These are phyloP conservation scores for Pseudocercospora pini-densiflorae DNA, from an alignment of 2,329 filamentous ascomycete species.

Conservation along the genomic window DNA sequence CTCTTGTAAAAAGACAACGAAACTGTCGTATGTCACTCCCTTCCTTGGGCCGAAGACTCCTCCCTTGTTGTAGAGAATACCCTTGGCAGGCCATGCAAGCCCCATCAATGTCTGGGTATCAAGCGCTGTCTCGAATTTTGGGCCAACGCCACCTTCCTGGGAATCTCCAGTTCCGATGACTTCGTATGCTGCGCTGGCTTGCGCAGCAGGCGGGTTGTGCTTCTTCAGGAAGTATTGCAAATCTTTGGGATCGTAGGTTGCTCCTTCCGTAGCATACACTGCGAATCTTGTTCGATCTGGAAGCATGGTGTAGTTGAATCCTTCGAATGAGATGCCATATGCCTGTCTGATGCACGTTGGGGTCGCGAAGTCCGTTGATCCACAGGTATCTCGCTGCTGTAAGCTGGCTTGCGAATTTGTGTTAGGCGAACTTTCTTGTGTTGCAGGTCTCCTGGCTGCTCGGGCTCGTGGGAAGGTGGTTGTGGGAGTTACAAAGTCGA, in stretches of 20 bases:
- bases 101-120: conserved; percentile 30
- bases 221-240: conserved; percentile 26
- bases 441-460: neutral
- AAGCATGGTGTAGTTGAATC: conserved; percentile 26
- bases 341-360: conserved; percentile 29
- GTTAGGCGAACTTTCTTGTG: neutral
- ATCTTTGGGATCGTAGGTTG: conserved; percentile 26
- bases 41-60: conserved; percentile 31
- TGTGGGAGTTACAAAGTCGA: conserved; percentile 32
- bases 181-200: conserved; percentile 22
- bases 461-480: conserved; percentile 25
- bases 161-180: conserved; percentile 30
- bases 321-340: conserved; percentile 29
- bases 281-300: conserved; percentile 33
- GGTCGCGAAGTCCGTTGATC: conserved; percentile 21
- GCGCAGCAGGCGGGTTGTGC: conserved; percentile 30
- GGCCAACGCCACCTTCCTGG: conserved; percentile 22
- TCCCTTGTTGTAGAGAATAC: conserved; percentile 33
- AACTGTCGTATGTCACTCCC: conserved; percentile 30
- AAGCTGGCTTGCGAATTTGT: neutral
- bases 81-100: conserved; percentile 29
- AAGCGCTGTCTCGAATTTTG: conserved; percentile 32
- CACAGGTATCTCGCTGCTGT: conserved; percentile 22
- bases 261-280: conserved; percentile 34
- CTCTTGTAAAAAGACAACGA: conserved; percentile 32